Evolutionary conservation across 208 protist species (phyloP), one percentile per base, ranked within the genome.

Genomic region (Kentomonas sorsogonicus): DNA sequence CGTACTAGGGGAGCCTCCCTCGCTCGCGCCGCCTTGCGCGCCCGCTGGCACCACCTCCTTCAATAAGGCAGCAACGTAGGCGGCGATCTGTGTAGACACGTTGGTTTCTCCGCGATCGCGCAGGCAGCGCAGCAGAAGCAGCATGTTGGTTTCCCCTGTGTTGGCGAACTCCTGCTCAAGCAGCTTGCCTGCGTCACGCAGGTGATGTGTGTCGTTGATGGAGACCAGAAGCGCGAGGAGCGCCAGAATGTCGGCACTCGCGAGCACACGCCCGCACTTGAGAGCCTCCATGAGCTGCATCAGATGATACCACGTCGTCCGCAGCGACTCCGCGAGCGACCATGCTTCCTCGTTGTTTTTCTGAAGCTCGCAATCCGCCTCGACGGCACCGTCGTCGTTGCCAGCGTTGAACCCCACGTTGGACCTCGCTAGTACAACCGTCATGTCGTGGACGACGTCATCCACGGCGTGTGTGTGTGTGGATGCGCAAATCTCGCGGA

Each of bases 201-300:
- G 45, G 44, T 84, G 64, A 20, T 65, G 34, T 2, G 46, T 52
- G 40, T 68, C 59, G 27, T 50, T 30, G 23, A 86, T 15, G 6
- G 78, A 75, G 22, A 84, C 23, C 16, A 90, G 64, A 0, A 90
- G 52, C 18, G 70, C 65, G 13, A 86, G 44, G 3, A 90, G 43
- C 13, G 66, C 57, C 18, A 85, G 53, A 20, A 86, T 52, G 6
- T 85, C 68, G 52, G 73, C 69, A 38, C 79, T 69, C 30, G 29
- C 48, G 45, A 89, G 53, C 4, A 31, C 30, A 25, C 66, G 73
- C 30, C 79, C 83, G 1, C 64, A 65, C 58, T 84, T 86, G 40
- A 77, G 69, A 20, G 64, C 66, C 59, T 90, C 79, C n/a, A 86
- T 51, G 18, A 68, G 33, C 20, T 76, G 50, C 40, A 72, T 65